Base-by-base conservation (phyloP, 352 stramenopile genomes). In the Phytopythium chamaehyphon region DNA sequence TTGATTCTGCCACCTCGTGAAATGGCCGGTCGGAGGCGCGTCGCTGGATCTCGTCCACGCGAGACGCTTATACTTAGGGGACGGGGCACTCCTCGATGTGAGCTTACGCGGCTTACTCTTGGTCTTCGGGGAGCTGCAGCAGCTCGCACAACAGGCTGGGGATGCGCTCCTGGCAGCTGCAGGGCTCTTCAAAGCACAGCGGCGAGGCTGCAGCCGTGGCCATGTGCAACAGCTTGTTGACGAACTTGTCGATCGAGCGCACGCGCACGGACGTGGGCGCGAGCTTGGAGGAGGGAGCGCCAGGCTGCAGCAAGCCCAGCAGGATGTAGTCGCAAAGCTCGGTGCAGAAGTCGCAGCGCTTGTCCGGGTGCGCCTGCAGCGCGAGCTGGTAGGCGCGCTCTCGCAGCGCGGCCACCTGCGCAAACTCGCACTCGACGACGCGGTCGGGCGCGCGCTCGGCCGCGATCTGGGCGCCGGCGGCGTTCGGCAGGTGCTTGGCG, bases 291-390 rank as follows among this genome's bases (percentile, higher is more conserved):
- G 62, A 44, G 16, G 65, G 23, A 1, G 58, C 40, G 22, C 58
- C 62, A 0, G 62, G 62, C 37, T 66, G 46, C 15, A 66, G 49
- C 26, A 60, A 46, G 19, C 58, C 58, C 3, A 70, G 63, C 6
- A 73, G 47, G 19, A 79, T 57, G 37, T 63, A 79, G 45, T 69
- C 54, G 35, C 67, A 71, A 28, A 75, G 56, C 40, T 70, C 57
- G 46, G 60, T 54, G 53, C 72, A 78, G 47, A 76, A 83, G 21
- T 50, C 47, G 54, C 72, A 83, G 42, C 54, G 54, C 35, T 54
- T 52, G 45, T 61, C 44, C 18, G 57, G 28, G 22, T 75, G 66
- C 16, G 48, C 47, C 1, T 54, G 53, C 43, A 76, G 63, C 28
- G 61, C 61, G 49, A 48, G 55, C 11, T 68, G 51, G 47, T 65